phyloP scores from a whole-genome alignment of 1,139 yeast species.

The Komagataea norvegica region DNA sequence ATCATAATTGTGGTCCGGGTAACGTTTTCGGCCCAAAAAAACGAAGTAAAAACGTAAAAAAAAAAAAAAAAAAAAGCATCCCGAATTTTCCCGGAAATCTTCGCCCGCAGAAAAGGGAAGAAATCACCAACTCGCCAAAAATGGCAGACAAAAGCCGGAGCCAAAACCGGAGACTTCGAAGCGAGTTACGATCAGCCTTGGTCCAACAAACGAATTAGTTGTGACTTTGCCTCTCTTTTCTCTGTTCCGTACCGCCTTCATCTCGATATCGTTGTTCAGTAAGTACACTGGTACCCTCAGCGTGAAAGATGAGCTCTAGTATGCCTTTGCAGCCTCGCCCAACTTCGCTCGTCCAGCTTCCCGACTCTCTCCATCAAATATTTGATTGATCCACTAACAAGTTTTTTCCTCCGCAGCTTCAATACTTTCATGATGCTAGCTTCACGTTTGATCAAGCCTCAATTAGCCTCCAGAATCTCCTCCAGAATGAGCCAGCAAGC shows the following conservation, averaged over 20 bases:
- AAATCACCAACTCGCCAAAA: not conserved
- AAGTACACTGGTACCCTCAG: not conserved
- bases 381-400: not conserved
- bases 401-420: not conserved
- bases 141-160: not conserved
- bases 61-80: no score
- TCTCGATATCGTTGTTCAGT: not conserved
- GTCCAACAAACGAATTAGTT: not conserved
- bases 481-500: slow-evolving; percentile 4
- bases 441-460: slow-evolving; percentile 5
- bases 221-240: not conserved
- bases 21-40: no score
- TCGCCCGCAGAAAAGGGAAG: no score
- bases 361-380: slow-evolving; percentile 1
- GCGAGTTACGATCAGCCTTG: no score
- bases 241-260: not conserved
- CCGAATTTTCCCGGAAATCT: slow-evolving; percentile 1
- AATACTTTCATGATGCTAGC: slow-evolving; percentile 2
- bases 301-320: not conserved
- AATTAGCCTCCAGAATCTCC: slow-evolving; percentile 4
- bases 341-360: no score
- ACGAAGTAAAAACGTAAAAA: no score
- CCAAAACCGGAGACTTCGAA: slow-evolving; percentile 1
- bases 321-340: no score
- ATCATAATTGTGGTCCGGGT: no score